Evolutionary conservation across 345 rosid genomes (phyloP).

Genomic region (Euphorbia lathyris): DNA sequence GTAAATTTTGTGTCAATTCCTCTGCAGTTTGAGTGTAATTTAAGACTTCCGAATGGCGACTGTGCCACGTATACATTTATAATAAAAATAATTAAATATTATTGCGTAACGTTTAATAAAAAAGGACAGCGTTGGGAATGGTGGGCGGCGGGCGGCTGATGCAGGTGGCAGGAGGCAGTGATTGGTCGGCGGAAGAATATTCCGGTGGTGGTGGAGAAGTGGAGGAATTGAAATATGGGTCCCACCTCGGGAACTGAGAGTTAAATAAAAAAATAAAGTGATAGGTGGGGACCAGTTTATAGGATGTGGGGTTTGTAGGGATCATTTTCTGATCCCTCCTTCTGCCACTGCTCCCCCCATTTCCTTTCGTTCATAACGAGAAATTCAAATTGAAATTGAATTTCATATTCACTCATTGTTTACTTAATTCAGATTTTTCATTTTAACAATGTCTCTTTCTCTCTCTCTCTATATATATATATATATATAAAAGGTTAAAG

Average conservation of each 20-base stretch:
- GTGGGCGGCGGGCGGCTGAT: conserved; percentile 3
- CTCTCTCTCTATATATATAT: not conserved
- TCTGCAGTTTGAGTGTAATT: conserved; percentile 16
- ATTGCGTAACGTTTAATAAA: not conserved
- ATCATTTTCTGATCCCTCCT: conserved; percentile 21
- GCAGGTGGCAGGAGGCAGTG: not conserved
- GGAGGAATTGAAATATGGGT: not conserved
- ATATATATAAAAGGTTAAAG: too few relatives aligned
- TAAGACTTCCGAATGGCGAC: conserved; percentile 13
- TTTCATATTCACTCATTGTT: not conserved
- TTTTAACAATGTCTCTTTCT: too few relatives aligned
- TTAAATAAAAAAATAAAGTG: not conserved
- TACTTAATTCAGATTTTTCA: too few relatives aligned
- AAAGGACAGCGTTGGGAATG: not conserved
- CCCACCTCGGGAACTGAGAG: conserved; percentile 13
- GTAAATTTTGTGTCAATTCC: not conserved
- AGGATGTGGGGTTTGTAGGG: conserved; percentile 23
- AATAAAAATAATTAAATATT: too few relatives aligned
- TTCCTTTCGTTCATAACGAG: not conserved
- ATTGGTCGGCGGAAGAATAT: conserved; percentile 13
- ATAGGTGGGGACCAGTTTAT: not conserved
- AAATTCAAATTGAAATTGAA: too few relatives aligned
- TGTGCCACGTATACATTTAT: not conserved
- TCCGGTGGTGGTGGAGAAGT: conserved; percentile 8
- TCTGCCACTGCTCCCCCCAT: conserved; percentile 10